Evolutionary conservation across 139 green algal genomes (phyloP).

Genomic region (Tetradesmus lagerheimii): DNA sequence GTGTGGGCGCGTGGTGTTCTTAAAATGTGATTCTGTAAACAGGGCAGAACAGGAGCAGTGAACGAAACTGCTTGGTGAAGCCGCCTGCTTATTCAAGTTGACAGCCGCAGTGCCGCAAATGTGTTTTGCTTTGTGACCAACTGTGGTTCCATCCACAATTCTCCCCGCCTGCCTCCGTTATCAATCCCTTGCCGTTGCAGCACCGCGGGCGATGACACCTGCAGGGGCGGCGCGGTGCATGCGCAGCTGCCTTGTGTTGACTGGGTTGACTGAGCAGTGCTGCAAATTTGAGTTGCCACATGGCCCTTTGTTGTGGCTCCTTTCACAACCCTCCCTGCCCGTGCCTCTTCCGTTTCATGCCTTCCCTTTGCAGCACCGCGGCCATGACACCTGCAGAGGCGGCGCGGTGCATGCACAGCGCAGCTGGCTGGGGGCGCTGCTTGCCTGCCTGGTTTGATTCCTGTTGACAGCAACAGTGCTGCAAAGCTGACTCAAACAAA

Average conservation of each 20-base stretch:
- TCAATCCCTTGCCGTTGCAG: not conserved
- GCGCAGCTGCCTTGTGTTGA: not conserved
- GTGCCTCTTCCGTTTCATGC: not conserved
- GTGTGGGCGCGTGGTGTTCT: too few relatives aligned
- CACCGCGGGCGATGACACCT: not conserved
- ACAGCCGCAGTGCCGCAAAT: too few relatives aligned
- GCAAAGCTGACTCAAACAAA: too few relatives aligned
- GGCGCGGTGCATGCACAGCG: constrained; percentile 12
- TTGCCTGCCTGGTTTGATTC: too few relatives aligned
- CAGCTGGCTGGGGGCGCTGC: not conserved
- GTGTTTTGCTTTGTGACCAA: too few relatives aligned
- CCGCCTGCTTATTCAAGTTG: too few relatives aligned
- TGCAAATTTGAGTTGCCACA: too few relatives aligned
- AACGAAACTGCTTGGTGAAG: too few relatives aligned
- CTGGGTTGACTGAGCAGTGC: too few relatives aligned
- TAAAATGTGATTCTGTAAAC: too few relatives aligned
- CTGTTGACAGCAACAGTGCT: too few relatives aligned
- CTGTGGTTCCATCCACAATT: not conserved
- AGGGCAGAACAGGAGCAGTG: too few relatives aligned
- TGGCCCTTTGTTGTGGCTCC: not conserved
- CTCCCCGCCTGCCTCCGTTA: not conserved
- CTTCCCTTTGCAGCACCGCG: not conserved
- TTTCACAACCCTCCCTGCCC: not conserved
- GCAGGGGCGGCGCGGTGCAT: not conserved
- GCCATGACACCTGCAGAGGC: constrained; percentile 8